Evolutionary conservation across 257 asterid species (phyloP), one percentile per base, ranked within the genome.

Genomic region (Jacaranda copaia): DNA sequence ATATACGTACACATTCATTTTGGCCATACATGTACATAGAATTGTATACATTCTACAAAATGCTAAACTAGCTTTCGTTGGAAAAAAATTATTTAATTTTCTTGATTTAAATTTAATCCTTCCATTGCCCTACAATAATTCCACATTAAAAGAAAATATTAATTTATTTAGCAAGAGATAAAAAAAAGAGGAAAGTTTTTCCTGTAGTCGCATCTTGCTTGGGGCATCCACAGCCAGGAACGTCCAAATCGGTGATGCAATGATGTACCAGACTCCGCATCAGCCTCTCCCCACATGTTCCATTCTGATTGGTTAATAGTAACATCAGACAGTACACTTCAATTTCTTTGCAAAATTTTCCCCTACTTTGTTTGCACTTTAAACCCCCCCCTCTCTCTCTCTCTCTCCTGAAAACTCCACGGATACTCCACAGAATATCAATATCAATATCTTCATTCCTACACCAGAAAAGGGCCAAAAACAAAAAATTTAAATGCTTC

Each of bases 371-470:
- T 73, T 79, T 78, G 46, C 88, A 62, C 84, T 82, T 83, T 70
- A 83, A 74, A 73, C 74, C 83, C 81, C 60, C 60, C 15, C n/a
- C 52, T 11, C 45, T 45, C 77, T 19, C 69, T 13, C 61, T 64
- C 77, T 42, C 45, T 46, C 82, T 49, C 51, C 75, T 49, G 35
- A 69, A 69, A 75, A 70, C 78, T 70, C 79, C 60, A 73, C 78
- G 40, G 82, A 75, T 75, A 19, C 83, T 81, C 68, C 66, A 68
- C 63, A 69, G 86, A 77, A 79, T 80, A n/a, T n/a, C n/a, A n/a
- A n/a, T n/a, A n/a, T n/a, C n/a, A n/a, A n/a, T n/a, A 84, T 80
- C 85, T 80, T 77, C 81, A 72, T 57, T 63, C 77, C 81, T 79
- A 70, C 79, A 84, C 83, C 80, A 67, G 73, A 69, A 73, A 63